Conservation (phyloP, 192 early-diverging fungal species). For the Rhizoclosmatium globosum region DNA sequence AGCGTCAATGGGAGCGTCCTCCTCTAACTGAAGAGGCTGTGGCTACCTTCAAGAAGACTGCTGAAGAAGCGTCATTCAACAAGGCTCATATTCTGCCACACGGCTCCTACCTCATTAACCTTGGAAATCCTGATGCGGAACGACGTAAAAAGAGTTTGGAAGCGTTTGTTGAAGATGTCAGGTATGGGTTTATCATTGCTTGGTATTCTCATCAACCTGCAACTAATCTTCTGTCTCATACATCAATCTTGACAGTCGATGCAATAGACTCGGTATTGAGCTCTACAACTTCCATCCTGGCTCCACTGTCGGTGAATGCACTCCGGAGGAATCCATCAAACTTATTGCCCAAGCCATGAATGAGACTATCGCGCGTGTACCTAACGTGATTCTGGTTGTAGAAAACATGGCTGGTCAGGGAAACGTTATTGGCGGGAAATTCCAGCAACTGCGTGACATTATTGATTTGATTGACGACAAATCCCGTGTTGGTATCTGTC, state of each 20-base stretch:
- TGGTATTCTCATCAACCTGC: neutral
- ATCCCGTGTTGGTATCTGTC: slow-evolving; percentile 62
- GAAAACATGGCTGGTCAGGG: slow-evolving; percentile 68
- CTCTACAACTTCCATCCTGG: slow-evolving; percentile 64
- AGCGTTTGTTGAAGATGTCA: slow-evolving; percentile 61
- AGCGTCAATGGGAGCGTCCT: slow-evolving; percentile 48
- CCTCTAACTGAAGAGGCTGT: slow-evolving; percentile 37
- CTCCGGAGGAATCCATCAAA: slow-evolving; percentile 43
- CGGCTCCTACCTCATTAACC: slow-evolving; percentile 64
- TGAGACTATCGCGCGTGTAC: slow-evolving; percentile 47
- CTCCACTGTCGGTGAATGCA: slow-evolving; percentile 47
- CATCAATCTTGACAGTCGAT: slow-evolving; percentile 31
- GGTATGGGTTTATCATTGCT: neutral
- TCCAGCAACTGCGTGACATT: slow-evolving; percentile 56
- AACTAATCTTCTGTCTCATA: neutral
- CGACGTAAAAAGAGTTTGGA: slow-evolving; percentile 52
- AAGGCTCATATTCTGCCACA: slow-evolving; percentile 54
- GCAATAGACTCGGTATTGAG: slow-evolving; percentile 56
- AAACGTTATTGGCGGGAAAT: slow-evolving; percentile 54
- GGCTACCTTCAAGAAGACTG: slow-evolving; percentile 39
- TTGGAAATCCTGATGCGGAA: slow-evolving; percentile 57
- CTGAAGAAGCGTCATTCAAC: slow-evolving; percentile 31
- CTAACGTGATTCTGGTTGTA: slow-evolving; percentile 51
- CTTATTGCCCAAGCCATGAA: slow-evolving; percentile 59
- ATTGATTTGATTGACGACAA: slow-evolving; percentile 57